Base-by-base conservation (phyloP, 192 early-diverging fungal genomes). In the Coemansia sp. region DNA sequence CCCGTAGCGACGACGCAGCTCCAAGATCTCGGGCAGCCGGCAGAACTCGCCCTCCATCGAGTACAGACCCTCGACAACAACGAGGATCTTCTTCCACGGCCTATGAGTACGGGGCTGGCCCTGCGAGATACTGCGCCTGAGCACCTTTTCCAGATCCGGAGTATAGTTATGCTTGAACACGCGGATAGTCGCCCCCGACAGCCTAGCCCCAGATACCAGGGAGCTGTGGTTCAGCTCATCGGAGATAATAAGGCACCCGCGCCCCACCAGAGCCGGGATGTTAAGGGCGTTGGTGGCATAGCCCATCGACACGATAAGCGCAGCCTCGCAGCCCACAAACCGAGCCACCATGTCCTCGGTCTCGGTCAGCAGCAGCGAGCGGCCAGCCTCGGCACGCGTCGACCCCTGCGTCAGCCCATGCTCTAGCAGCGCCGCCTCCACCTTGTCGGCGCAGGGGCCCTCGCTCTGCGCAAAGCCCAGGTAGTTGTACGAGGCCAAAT, bases 51-150 rank as follows among this genome's bases (percentile, higher is more conserved):
- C 97, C 73, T 99, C 97, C 97, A 99, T 99, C 16, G 93, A 95
- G 82, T 95, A 99, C 26, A 99, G 83, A 36, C 95, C 95, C 69
- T 99, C 95, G 24, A 99, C 94, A 21, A 99, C 87, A 3, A 99
- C 86, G 65, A 99, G 74, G 74, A 99, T 99, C 83, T 99, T 99
- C 82, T 96, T 96, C 97, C 97, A 99, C 11, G 95, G 97, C 26
- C 97, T 88, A 74, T 97, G 95, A 8, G 95, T 99, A 59, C 97
- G 87, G 23, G 95, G 95, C 80, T 99, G 97, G 31, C 97, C 97
- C 76, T 95, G 92, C 39, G 93, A 82, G 65, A 99, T 97, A 64
- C 88, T 87, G 62, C 93, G 88, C 37, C 92, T 88, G 42, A 99
- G 85, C 33, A 94, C 85, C 24, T 70, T 40, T 68, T 95, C 94